Percentiles rank a stretch among this genome's conserved stretches.
phyloP scores from a whole-genome alignment of 257 asterid genomes.

The Paraleonurus japonicus region DNA sequence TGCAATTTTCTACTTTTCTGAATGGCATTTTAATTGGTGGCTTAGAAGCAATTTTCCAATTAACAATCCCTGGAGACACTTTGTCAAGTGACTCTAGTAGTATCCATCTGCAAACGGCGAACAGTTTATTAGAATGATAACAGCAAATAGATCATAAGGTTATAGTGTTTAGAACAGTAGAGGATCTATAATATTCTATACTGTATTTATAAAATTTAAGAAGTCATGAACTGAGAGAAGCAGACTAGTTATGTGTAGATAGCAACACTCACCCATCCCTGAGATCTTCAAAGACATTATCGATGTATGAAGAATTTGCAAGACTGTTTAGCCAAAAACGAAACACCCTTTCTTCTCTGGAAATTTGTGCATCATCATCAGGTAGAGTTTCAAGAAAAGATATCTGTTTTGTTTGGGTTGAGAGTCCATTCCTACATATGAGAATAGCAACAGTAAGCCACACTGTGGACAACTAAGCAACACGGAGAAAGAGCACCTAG shows the following conservation, averaged over 20 bases:
- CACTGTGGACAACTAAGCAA: conserved; percentile 1
- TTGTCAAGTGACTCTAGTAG: conserved; percentile 88
- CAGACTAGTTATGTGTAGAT: neutral
- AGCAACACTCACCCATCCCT: conserved; percentile 73
- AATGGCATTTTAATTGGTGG: conserved; percentile 98
- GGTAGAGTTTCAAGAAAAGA: conserved; percentile 80
- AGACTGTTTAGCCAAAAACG: conserved; percentile 92
- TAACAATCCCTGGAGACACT: conserved; percentile 87
- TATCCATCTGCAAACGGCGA: conserved; percentile 67
- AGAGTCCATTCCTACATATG: conserved; percentile 76
- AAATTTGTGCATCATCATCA: conserved; percentile 79
- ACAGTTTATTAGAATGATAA: conserved; percentile 7
- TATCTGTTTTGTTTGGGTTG: conserved; percentile 74
- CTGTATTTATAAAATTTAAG: neutral
- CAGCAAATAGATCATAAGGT: neutral
- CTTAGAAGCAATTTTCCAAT: conserved; percentile 86
- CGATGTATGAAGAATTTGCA: conserved; percentile 80
- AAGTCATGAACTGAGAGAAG: conserved; percentile 1
- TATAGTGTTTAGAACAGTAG: neutral
- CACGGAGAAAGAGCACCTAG: neutral
- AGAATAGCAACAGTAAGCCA: conserved; percentile 24
- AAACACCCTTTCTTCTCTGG: conserved; percentile 91
- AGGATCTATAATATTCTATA: conserved; percentile 5
- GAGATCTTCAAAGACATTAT: conserved; percentile 95
- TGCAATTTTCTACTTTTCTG: conserved; percentile 92